Percentiles rank a stretch among this genome's conserved stretches.
phyloP scores from a whole-genome alignment of 2,329 filamentous ascomycete genomes.

The Diaporthe amygdali region DNA sequence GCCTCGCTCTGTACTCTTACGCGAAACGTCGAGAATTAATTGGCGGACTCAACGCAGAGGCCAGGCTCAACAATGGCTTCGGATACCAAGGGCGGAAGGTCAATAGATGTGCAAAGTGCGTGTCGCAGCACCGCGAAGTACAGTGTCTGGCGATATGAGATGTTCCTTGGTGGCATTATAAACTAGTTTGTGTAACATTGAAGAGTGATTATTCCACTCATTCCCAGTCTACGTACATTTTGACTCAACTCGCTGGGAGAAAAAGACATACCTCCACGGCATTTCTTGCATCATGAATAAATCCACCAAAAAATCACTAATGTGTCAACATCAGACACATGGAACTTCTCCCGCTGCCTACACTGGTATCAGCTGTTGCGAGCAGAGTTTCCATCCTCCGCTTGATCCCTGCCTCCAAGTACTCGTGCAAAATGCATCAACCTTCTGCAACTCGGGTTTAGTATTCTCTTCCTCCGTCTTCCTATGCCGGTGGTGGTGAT shows the following conservation, averaged over 20 bases:
- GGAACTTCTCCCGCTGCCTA: not conserved
- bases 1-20: not conserved
- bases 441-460: not conserved
- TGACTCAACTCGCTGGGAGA: too few species aligned
- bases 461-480: not conserved
- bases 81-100: not conserved
- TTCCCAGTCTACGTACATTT: too few species aligned
- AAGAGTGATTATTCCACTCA: not conserved
- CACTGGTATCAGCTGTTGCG: slow-evolving; percentile 16
- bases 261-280: too few species aligned
- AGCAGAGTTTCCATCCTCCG: slow-evolving; percentile 21
- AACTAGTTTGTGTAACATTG: not conserved
- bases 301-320: not conserved
- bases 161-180: not conserved
- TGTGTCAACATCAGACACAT: not conserved
- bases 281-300: too few species aligned
- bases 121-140: not conserved
- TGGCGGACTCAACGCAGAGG: not conserved
- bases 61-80: not conserved
- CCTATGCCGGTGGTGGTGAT: not conserved
- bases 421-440: slow-evolving; percentile 19
- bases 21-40: not conserved
- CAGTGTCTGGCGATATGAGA: not conserved
- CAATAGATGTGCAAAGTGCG: not conserved
- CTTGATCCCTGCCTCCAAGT: slow-evolving; percentile 22